Conservation (phyloP, 805 yeast species). For the Cyberlindnera suaveolens region DNA sequence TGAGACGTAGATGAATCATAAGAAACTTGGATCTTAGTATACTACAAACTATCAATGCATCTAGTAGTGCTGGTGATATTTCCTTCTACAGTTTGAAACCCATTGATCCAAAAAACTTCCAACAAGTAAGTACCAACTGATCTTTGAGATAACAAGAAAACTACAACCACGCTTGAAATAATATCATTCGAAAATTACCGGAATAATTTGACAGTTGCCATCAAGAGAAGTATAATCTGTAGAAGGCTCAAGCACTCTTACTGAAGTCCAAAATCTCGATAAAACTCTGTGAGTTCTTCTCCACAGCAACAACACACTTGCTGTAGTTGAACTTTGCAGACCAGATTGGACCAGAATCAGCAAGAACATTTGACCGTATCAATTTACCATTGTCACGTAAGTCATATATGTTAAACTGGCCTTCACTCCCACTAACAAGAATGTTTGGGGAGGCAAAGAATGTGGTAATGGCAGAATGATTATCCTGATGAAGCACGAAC, state of each 20-base stretch:
- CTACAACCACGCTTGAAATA: no score
- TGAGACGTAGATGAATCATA: no score
- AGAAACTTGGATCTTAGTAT: no score
- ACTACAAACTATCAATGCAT: no score
- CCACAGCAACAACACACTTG: slow-evolving; percentile 88
- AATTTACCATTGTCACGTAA: slow-evolving; percentile 62
- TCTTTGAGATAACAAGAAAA: no score
- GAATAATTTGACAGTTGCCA: not conserved
- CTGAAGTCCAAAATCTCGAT: slow-evolving; percentile 85
- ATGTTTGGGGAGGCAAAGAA: slow-evolving; percentile 83
- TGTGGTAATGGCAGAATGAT: slow-evolving; percentile 89
- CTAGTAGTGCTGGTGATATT: no score
- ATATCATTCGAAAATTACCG: no score
- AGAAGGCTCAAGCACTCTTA: slow-evolving; percentile 8
- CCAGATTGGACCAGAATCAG: slow-evolving; percentile 87
- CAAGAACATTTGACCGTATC: slow-evolving; percentile 61
- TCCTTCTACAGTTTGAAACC: no score
- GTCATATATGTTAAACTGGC: slow-evolving; percentile 85
- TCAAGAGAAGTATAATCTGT: not conserved
- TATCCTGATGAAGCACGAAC: slow-evolving; percentile 61
- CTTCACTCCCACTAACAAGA: slow-evolving; percentile 84
- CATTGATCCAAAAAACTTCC: no score
- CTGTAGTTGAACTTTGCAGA: slow-evolving; percentile 83
- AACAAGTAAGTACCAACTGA: no score
- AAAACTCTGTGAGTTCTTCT: slow-evolving; percentile 60